Percentiles rank a stretch among this genome's conserved stretches.
Conservation (phyloP, 345 rosid genomes). For the Aquilaria yunnanensis region DNA sequence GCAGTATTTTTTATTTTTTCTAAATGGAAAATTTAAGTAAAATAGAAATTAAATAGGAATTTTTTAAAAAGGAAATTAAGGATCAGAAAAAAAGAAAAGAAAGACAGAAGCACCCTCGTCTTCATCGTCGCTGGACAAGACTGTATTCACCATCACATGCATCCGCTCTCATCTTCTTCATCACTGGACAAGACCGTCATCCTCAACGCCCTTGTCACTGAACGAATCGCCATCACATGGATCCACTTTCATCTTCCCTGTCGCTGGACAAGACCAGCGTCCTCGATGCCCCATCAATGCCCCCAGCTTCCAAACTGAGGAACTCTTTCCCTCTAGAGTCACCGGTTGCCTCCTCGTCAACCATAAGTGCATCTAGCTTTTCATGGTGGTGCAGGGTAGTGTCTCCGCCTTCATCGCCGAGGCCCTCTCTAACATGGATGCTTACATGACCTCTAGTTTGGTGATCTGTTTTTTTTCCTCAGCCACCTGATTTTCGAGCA, state of each 20-base stretch:
- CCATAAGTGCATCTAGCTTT: slow-evolving; percentile 64
- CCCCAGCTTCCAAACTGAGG: slow-evolving; percentile 54
- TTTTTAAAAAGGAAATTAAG: too few species aligned
- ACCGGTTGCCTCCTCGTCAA: slow-evolving; percentile 61
- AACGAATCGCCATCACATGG: slow-evolving; percentile 16
- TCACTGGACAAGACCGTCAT: too few species aligned
- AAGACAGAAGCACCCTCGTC: too few species aligned
- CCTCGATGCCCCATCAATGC: slow-evolving; percentile 34
- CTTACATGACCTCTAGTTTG: slow-evolving; percentile 71
- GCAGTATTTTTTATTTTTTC: too few species aligned
- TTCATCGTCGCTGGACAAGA: too few species aligned
- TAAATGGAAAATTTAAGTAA: too few species aligned
- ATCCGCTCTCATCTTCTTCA: too few species aligned
- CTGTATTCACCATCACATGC: too few species aligned
- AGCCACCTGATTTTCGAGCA: slow-evolving; percentile 66
- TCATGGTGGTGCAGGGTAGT: slow-evolving; percentile 92
- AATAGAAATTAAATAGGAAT: too few species aligned
- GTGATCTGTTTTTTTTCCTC: slow-evolving; percentile 12
- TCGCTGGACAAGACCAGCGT: slow-evolving; percentile 24
- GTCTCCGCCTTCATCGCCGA: slow-evolving; percentile 89
- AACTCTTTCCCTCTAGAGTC: slow-evolving; percentile 43
- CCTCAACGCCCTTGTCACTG: too few species aligned
- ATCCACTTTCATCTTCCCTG: slow-evolving; percentile 14
- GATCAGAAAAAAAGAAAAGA: too few species aligned
- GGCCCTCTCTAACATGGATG: slow-evolving; percentile 82